Evolutionary conservation across 441 rosid genomes (phyloP), one percentile per base, ranked within the genome.

Genomic region (Kokia cookei): DNA sequence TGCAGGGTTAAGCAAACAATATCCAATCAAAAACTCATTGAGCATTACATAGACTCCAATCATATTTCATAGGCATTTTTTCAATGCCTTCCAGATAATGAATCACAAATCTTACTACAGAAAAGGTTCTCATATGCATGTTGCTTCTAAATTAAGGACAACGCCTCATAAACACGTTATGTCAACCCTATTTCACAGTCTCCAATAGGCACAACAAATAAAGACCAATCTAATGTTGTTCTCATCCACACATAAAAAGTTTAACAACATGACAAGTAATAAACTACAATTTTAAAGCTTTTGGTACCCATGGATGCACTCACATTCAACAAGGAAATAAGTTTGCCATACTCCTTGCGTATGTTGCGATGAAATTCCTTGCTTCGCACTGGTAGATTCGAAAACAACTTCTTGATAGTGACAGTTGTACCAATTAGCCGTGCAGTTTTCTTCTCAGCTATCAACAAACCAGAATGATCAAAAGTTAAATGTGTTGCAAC

Each of bases 381-480:
- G 85, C 91, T 90, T 75, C 99, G 87, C 8, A 96, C 99, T 4
- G 99, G 98, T 53, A 93, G 89, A 85, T 84, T 90, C 7, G 88
- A 91, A 83, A 96, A 96, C 76, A 96, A 57, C 80, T 96, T 92
- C 82, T 86, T 92, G 60, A 93, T 94, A 63, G 88, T 86, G 67
- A 93, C 97, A 5, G 97, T 93, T 24, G 98, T 96, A 65, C 99
- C 98, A 48, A 92, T 84, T 77, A 91, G 97, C 50, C 98, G 89
- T 0, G 99, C 98, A 12, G 86, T 83, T 82, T 92, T 96, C 86
- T 82, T 90, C 78, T 93, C 97, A 48, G 83, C 78, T 6, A 65
- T 80, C 42, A 93, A 78, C 63, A 87, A 79, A 75, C 99, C 98
- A 0, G 96, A 90, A 77, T 84, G 98, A 81, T 93, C 97, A 76